Evolutionary conservation across 495 filamentous ascomycete genomes (phyloP), one percentile per base, ranked within the genome.

Genomic region (Xylaria palmicola): DNA sequence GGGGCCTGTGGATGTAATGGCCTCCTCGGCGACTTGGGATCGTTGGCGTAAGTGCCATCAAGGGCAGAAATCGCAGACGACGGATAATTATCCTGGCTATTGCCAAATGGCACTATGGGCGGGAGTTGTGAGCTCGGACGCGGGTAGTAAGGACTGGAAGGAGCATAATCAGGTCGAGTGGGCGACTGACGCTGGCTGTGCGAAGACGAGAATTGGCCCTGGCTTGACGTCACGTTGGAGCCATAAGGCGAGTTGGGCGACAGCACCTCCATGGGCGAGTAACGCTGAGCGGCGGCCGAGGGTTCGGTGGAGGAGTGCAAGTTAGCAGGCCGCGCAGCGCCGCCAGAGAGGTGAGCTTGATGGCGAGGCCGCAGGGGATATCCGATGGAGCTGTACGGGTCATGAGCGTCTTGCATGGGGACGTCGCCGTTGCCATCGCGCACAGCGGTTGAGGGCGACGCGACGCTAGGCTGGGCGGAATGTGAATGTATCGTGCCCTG

Each of bases 261-360:
- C 24, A 93, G 76, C 6, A 86, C 85, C 68, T 95, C 93, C 92
- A 96, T 96, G 51, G 93, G 94, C 12, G 93, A 96, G 74, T 98
- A 97, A 68, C 93, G 85, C 69, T 93, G 90, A 48, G 92, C 91
- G 44, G 92, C 90, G 36, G 89, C 81, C 24, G 90, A 91, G 59
- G 90, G 89, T 62, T 93, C 90, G 57, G 86, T 85, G 20, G 84
- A 75, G 19, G 91, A 79, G 69, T 84, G 85, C 50, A 87, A 80
- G 66, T 65, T 74, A 37, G 77, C 59, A 12, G 76, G 26, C 60
- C 81, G 78, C 40, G 75, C 68, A 50, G 75, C 68, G 59, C 39
- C 36, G 17, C 69, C 70, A 32, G 83, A 81, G 43, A 82, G 76
- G 56, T 84, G 81, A 59, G 82, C 79, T 65, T 85, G 83, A 62